Percentiles rank a stretch among this genome's conserved stretches.
Conservation (phyloP, 2,329 filamentous ascomycete genomes). For the Sphaerulina musiva region DNA sequence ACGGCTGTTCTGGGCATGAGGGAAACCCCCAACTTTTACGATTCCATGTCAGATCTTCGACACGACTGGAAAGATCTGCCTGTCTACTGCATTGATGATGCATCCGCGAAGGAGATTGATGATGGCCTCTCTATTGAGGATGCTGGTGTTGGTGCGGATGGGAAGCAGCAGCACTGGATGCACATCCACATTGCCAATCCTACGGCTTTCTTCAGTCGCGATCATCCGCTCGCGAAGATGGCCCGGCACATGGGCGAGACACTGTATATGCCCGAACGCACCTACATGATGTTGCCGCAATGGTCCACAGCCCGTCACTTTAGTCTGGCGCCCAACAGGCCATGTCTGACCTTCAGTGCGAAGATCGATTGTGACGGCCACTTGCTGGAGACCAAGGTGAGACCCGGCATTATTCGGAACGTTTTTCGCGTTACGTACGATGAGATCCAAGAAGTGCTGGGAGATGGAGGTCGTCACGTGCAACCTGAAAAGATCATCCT, state of each 20-base stretch:
- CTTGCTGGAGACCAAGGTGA: slow-evolving; percentile 49
- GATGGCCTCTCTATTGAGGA: slow-evolving; percentile 68
- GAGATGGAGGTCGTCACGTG: slow-evolving; percentile 5
- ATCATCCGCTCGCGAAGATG: slow-evolving; percentile 53
- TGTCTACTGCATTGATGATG: slow-evolving; percentile 67
- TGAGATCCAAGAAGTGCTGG: slow-evolving; percentile 26
- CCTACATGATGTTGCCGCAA: slow-evolving; percentile 52
- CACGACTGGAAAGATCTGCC: slow-evolving; percentile 54
- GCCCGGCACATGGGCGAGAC: slow-evolving; percentile 54
- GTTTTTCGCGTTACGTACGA: slow-evolving; percentile 49
- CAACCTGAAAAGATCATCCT: slow-evolving; percentile 19
- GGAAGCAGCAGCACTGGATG: slow-evolving; percentile 58
- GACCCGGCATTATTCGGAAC: slow-evolving; percentile 49
- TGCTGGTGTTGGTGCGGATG: slow-evolving; percentile 25
- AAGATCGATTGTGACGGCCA: slow-evolving; percentile 48
- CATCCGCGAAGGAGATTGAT: slow-evolving; percentile 63
- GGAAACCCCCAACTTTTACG: slow-evolving; percentile 38
- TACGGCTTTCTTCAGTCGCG: slow-evolving; percentile 59
- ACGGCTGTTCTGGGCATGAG: slow-evolving; percentile 26
- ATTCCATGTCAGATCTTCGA: slow-evolving; percentile 53
- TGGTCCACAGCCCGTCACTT: slow-evolving; percentile 47
- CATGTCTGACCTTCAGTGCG: slow-evolving; percentile 56
- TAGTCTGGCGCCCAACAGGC: slow-evolving; percentile 49
- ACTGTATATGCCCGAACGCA: slow-evolving; percentile 52
- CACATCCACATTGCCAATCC: slow-evolving; percentile 75